A percentile compares a stretch with the other conserved stretches of the same genome.
Evolutionary conservation across 2,329 filamentous ascomycete genomes (phyloP).

Genomic region (Aaosphaeria arxii): DNA sequence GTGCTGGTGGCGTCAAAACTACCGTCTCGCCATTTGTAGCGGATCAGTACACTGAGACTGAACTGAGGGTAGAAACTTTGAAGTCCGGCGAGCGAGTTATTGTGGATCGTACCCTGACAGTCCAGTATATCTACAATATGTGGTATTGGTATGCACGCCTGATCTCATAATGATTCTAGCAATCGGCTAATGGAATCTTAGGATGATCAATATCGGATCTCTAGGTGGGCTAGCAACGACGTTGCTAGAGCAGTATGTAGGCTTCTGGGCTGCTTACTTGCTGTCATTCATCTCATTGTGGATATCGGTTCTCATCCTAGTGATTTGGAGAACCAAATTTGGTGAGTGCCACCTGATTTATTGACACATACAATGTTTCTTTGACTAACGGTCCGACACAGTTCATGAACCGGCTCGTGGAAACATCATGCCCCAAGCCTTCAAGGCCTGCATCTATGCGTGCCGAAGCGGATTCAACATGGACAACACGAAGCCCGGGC

Average conservation of each 20-base stretch:
- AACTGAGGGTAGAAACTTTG: constrained; percentile 14
- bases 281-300: constrained; percentile 46
- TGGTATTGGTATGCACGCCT: constrained; percentile 34
- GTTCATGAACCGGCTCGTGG: neutral
- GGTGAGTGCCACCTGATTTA: too few relatives aligned
- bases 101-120: constrained; percentile 29
- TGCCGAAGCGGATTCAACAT: constrained; percentile 12
- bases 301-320: too few relatives aligned
- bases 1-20: neutral
- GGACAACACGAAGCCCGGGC: constrained; percentile 5
- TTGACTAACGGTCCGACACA: too few relatives aligned
- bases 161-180: neutral
- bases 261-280: constrained; percentile 65
- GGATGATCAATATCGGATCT: constrained; percentile 60
- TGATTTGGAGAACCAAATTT: too few relatives aligned
- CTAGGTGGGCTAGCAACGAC: constrained; percentile 62
- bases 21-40: constrained; percentile 10
- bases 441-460: constrained; percentile 1
- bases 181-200: neutral
- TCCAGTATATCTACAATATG: constrained; percentile 39
- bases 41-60: constrained; percentile 30
- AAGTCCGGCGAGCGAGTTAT: constrained; percentile 33
- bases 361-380: too few relatives aligned
- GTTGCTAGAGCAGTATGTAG: constrained; percentile 64
- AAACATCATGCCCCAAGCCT: constrained; percentile 11